phyloP scores from a whole-genome alignment of 2,329 filamentous ascomycete species.

The Stylonectria norvegica region DNA sequence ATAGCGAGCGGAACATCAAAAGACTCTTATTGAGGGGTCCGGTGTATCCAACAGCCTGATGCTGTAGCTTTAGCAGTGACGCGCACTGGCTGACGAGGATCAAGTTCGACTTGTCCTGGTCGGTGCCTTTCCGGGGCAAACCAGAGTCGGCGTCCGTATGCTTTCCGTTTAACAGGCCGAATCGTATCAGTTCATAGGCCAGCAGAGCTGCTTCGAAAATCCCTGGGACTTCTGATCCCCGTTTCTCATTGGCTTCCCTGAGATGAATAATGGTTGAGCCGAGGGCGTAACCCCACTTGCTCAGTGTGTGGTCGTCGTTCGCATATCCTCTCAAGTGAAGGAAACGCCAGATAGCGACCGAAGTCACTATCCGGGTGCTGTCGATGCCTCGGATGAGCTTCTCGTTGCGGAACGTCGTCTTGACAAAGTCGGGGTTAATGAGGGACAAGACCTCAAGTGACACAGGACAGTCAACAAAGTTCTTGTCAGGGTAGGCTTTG shows the following conservation, averaged over 20 bases:
- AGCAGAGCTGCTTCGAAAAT: slow-evolving; percentile 77
- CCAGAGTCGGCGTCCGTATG: slow-evolving; percentile 56
- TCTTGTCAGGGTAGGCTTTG: slow-evolving; percentile 43
- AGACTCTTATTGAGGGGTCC: slow-evolving; percentile 89
- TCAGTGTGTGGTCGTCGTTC: slow-evolving; percentile 73
- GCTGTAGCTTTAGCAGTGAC: slow-evolving; percentile 75
- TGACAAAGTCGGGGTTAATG: slow-evolving; percentile 65
- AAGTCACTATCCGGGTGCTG: slow-evolving; percentile 61
- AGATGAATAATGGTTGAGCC: slow-evolving; percentile 64
- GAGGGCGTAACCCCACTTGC: slow-evolving; percentile 78
- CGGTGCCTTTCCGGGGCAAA: slow-evolving; percentile 53
- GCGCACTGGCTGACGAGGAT: slow-evolving; percentile 84
- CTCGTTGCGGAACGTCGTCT: slow-evolving; percentile 62
- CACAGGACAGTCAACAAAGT: slow-evolving; percentile 38
- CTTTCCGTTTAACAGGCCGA: slow-evolving; percentile 72
- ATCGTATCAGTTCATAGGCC: slow-evolving; percentile 78
- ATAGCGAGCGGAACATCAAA: slow-evolving; percentile 79
- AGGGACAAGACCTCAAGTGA: slow-evolving; percentile 65
- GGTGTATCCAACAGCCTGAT: slow-evolving; percentile 86
- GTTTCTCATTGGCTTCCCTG: slow-evolving; percentile 48
- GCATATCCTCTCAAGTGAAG: slow-evolving; percentile 86
- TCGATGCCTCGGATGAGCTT: slow-evolving; percentile 60
- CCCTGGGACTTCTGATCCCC: slow-evolving; percentile 39
- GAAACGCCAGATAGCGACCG: slow-evolving; percentile 82
- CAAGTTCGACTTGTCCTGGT: slow-evolving; percentile 73